A percentile compares a stretch with the other conserved stretches of the same genome.
phyloP scores from a whole-genome alignment of 2,329 filamentous ascomycete genomes.

The Capronia epimyces region DNA sequence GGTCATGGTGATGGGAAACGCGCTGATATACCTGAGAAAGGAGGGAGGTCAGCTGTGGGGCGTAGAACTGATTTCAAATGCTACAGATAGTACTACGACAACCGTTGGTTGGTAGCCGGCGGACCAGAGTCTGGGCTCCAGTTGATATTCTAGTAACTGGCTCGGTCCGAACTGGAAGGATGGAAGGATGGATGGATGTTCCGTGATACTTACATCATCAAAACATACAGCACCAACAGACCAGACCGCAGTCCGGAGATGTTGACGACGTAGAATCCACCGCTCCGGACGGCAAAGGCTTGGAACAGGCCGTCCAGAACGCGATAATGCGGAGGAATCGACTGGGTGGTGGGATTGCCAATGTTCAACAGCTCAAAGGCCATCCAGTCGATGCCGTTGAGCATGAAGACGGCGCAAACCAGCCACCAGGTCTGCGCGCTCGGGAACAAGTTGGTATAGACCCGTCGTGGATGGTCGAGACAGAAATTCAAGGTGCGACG shows the following conservation, averaged over 20 bases:
- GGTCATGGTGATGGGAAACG: conserved; percentile 93
- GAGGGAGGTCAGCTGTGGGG: background rate
- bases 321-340: conserved; percentile 43
- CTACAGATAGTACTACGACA: no score
- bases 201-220: conserved; percentile 98
- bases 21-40: conserved; percentile 62
- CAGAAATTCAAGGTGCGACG: conserved; percentile 50
- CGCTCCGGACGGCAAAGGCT: conserved; percentile 47
- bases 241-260: conserved; percentile 48
- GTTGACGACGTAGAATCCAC: conserved; percentile 48
- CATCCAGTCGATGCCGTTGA: conserved; percentile 52
- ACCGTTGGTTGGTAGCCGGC: no score
- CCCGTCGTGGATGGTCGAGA: conserved; percentile 58
- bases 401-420: conserved; percentile 45
- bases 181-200: no score
- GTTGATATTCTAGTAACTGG: no score
- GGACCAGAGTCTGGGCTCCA: no score
- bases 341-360: conserved; percentile 44
- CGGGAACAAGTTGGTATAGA: conserved; percentile 61
- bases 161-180: no score
- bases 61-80: no score
- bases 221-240: conserved; percentile 73
- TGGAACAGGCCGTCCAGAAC: conserved; percentile 57
- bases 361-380: conserved; percentile 42
- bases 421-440: conserved; percentile 56